Conservation (phyloP, 768 basidiomycete genomes). For the Suillus ampliporus region DNA sequence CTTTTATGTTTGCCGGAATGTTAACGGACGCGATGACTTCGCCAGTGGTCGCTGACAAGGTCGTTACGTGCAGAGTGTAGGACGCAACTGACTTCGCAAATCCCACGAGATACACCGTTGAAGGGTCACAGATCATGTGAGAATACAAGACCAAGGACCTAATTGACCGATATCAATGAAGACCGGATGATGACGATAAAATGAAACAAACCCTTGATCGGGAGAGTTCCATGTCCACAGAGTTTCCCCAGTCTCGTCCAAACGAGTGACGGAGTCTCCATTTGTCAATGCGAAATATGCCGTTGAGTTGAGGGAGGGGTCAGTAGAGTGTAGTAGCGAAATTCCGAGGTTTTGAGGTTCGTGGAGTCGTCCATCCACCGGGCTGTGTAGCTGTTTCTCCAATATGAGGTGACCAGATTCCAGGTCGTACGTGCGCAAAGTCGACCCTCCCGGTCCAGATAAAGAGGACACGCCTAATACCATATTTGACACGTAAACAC, state of each 20-base stretch:
- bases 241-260: constrained; percentile 59
- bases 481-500: constrained; percentile 4
- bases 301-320: constrained; percentile 33
- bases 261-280: constrained; percentile 58
- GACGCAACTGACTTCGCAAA: constrained; percentile 50
- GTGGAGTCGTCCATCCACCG: constrained; percentile 46
- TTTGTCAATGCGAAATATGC: constrained; percentile 60
- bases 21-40: constrained; percentile 51
- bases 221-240: constrained; percentile 77
- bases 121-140: constrained; percentile 57
- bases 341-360: constrained; percentile 64
- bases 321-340: constrained; percentile 48
- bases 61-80: constrained; percentile 70
- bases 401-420: constrained; percentile 65
- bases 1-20: constrained; percentile 56
- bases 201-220: constrained; percentile 62
- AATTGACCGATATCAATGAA: constrained; percentile 7
- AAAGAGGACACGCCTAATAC: constrained; percentile 67
- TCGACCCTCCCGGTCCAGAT: constrained; percentile 77
- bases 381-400: constrained; percentile 66
- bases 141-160: constrained; percentile 73
- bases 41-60: constrained; percentile 61
- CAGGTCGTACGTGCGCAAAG: constrained; percentile 69
- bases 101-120: constrained; percentile 61
- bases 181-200: background rate